phyloP scores from a whole-genome alignment of 2,329 filamentous ascomycete species.

The Colletotrichum sp. region DNA sequence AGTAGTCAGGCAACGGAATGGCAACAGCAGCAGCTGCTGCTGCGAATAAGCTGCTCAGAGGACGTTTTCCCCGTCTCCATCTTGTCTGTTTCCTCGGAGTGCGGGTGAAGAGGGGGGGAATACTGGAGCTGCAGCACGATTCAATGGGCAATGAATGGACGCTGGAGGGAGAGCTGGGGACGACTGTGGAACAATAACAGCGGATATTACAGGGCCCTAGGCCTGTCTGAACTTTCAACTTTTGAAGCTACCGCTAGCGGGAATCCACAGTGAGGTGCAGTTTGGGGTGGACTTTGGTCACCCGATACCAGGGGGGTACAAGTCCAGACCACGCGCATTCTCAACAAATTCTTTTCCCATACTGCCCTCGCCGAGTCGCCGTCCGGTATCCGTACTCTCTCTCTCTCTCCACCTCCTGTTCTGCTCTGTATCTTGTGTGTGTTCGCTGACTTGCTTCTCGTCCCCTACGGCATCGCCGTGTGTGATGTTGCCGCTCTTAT shows the following conservation, averaged over 20 bases:
- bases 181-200: constrained; percentile 12
- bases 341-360: constrained; percentile 23
- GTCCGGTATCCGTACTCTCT: neutral
- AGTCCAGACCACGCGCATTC: constrained; percentile 12
- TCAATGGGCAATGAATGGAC: neutral
- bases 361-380: neutral
- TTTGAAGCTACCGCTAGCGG: constrained; percentile 10
- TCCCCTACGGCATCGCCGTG: constrained; percentile 5
- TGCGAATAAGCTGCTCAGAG: neutral
- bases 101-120: neutral
- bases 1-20: neutral
- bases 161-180: neutral
- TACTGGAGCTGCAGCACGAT: neutral
- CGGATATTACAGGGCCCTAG: constrained; percentile 10
- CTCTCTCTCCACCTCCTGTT: neutral
- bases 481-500: neutral
- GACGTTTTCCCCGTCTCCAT: neutral
- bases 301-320: constrained; percentile 18
- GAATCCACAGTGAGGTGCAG: constrained; percentile 7
- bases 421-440: neutral
- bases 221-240: neutral
- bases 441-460: neutral
- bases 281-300: neutral
- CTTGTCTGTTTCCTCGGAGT: neutral
- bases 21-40: neutral